A percentile compares a stretch with the other conserved stretches of the same genome.
phyloP scores from a whole-genome alignment of 1,284 basidiomycete genomes.

The Microbotryum violaceum region DNA sequence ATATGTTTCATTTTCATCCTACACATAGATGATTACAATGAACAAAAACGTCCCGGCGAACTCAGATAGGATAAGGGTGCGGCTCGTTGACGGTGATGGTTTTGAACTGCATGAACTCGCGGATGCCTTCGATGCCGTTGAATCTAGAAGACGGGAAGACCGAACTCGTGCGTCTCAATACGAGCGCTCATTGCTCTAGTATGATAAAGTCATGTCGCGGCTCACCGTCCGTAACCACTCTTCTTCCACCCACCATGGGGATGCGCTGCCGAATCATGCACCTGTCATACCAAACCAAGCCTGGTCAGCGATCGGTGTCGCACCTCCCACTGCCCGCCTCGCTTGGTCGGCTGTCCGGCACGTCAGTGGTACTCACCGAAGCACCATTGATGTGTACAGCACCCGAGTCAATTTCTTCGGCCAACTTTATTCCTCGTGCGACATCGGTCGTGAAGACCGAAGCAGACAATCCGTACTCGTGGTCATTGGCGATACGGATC shows the following conservation, averaged over 20 bases:
- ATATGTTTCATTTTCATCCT: no score
- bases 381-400: conserved; percentile 37
- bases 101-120: conserved; percentile 34
- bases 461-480: conserved; percentile 37
- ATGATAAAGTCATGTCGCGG: no score
- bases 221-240: background rate
- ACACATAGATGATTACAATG: no score
- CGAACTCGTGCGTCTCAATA: no score
- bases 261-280: conserved; percentile 1
- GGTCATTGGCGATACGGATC: conserved; percentile 37
- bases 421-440: conserved; percentile 19
- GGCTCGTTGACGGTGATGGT: conserved; percentile 30
- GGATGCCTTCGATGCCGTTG: conserved; percentile 1
- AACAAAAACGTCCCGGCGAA: no score
- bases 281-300: no score
- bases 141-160: background rate
- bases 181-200: no score
- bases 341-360: background rate
- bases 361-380: background rate
- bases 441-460: conserved; percentile 29
- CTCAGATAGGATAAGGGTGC: conserved; percentile 19
- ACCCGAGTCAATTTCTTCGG: conserved; percentile 34
- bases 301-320: conserved; percentile 11
- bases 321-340: conserved; percentile 8
- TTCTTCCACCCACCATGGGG: conserved; percentile 33